Evolutionary conservation across 2,329 filamentous ascomycete species (phyloP), one percentile per base, ranked within the genome.

Genomic region (Coniochaeta prunicola): DNA sequence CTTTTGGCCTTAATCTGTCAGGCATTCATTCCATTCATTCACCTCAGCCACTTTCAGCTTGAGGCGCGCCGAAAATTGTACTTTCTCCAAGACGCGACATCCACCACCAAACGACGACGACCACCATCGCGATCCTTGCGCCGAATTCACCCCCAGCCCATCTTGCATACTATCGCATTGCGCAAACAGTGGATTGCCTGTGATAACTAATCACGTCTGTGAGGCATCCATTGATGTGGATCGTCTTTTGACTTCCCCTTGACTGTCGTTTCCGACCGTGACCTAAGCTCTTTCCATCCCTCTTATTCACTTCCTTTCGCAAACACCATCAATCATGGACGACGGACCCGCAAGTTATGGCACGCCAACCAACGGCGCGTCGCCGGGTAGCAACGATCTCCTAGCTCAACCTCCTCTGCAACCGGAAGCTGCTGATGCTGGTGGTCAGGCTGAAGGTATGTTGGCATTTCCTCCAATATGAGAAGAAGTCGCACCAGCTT

Each of bases 351-450:
- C 78, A 66, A 81, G 74, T 64, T 85, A 82, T 66, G 83, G 78
- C 70, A 85, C 83, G 62, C 80, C 83, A 55, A 77, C 74, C 64
- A 81, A 80, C 67, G 80, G 75, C 66, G 78, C 77, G 63, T 84
- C 83, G 53, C 83, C 83, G 40, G 75, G 76, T 62, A 80, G 77
- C 68, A 86, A 84, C 67, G 77, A 80, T 15, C 79, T 81, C 53
- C 74, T 83, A 53, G 77, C 83, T 60, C 82, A 85, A 64, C 79
- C 81, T 10, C 78, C 80, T 58, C 71, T 82, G 40, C 77, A 79
- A 62, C 70, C 72, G 24, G 79, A 83, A 31, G 63, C 69, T 56
- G 63, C 66, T 61, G 64, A 66, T 59, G 8, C 30, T 45, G 58
- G 58, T 30, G 68, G 72, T 60, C 66, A 72, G 45, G 67, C 65